Evolutionary conservation across 2,329 filamentous ascomycete genomes (phyloP).

Genomic region (Diaporthe ilicicola): DNA sequence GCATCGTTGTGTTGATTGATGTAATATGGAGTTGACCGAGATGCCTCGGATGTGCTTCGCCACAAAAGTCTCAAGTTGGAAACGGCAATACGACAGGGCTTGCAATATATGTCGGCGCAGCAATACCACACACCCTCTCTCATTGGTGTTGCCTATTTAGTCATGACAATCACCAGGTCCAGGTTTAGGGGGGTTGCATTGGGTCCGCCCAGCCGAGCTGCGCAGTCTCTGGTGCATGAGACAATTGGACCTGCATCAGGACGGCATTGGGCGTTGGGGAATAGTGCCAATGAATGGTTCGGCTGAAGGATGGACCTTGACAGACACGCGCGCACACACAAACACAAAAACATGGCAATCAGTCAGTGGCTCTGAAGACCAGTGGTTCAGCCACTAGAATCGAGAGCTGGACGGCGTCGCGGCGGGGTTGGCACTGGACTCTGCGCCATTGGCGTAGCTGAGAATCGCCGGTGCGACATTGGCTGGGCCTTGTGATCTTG

Average conservation of each 20-base stretch:
- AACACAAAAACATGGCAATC: neutral
- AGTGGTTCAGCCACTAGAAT: neutral
- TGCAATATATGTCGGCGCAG: neutral
- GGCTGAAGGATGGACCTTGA: neutral
- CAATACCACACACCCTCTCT: neutral
- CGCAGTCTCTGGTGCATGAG: neutral
- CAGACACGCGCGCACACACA: neutral
- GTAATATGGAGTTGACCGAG: neutral
- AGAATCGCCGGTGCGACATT: neutral
- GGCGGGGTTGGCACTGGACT: neutral
- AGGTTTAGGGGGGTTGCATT: conserved; percentile 16
- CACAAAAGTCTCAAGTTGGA: neutral
- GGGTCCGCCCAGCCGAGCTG: neutral
- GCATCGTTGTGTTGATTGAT: neutral
- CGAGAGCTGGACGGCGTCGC: neutral
- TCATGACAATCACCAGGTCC: neutral
- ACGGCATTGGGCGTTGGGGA: neutral
- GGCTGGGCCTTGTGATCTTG: conserved; percentile 11
- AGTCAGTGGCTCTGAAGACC: neutral
- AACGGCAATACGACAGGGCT: neutral
- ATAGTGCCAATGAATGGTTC: neutral
- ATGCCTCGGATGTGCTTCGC: neutral
- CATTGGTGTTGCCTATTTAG: neutral
- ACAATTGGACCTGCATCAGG: neutral
- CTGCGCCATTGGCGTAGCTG: neutral